Base-by-base conservation (phyloP, 108 stramenopile species). In the Conticribra weissflogii region DNA sequence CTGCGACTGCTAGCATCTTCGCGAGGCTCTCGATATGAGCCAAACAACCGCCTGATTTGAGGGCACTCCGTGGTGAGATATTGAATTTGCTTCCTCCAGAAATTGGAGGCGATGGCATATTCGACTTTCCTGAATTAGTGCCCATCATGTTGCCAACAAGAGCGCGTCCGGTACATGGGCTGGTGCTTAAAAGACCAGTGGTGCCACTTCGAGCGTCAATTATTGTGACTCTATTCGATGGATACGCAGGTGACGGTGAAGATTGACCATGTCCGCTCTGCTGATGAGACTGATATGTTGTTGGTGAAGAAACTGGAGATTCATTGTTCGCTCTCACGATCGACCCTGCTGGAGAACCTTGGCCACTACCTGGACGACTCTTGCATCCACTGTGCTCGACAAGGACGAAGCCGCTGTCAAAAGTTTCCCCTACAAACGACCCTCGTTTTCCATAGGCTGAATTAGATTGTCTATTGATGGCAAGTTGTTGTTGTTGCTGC, bases 91-190 rank as follows among this genome's bases (percentile, higher is more conserved):
- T 33, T 51, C 57, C 60, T 49, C 47, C 59, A 9, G 81, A 71
- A 34, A 60, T 30, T 48, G 61, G 41, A 41, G 75, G 19, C 31
- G 59, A 45, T 41, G 67, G 22, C 48, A 64, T 49, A 28, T 31
- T 27, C 33, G 72, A 45, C 31, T 53, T 68, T 49, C 58, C 29
- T n/a, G 71, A 68, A 36, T 81, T 60, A 25, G 68, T 68, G 34
- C 85, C 67, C 77, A 89, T 74, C 54, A 84, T 78, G 53, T 72
- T 81, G 50, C 87, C 88, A 77, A 92, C 72, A 14, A 96, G 81
- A 33, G 90, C 85, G 19, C 86, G 86, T 60, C 91, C 94, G 31
- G 94, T 96, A 1, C 89, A 89, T n/a, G 94, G 94, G 57, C 92
- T 93, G 12, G 94, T 96, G 57, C 88, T 85, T 31, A 96, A 83